Conservation (phyloP, 2,329 filamentous ascomycete genomes). For the Nemania abortiva region DNA sequence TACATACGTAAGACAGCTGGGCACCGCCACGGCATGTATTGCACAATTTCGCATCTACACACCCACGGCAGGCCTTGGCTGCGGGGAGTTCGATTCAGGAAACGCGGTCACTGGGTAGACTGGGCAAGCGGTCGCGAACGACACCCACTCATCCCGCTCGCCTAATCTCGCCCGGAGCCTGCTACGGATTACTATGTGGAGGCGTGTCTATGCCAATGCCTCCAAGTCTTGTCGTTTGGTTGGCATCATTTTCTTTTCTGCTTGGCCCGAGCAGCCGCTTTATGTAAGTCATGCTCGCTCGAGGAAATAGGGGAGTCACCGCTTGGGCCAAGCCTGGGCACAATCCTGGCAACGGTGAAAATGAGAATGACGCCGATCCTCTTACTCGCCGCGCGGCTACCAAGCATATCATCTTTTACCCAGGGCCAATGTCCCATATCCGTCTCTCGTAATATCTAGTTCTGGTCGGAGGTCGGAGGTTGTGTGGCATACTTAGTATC, state of each 20-base stretch:
- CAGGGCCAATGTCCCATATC: too few species aligned
- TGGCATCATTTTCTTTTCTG: not conserved
- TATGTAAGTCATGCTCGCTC: not conserved
- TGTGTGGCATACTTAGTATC: not conserved
- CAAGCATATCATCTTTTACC: not conserved
- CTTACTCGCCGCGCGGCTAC: not conserved
- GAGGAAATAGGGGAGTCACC: constrained; percentile 17
- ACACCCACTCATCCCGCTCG: not conserved
- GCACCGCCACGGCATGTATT: not conserved
- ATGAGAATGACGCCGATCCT: constrained; percentile 7
- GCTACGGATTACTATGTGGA: not conserved
- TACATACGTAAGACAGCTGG: constrained; percentile 5
- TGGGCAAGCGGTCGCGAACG: not conserved
- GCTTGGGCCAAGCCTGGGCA: not conserved
- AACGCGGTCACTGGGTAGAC: not conserved
- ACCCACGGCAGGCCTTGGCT: not conserved
- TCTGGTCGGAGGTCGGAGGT: not conserved
- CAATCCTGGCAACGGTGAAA: not conserved
- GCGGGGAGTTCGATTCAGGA: not conserved
- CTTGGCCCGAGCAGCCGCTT: not conserved
- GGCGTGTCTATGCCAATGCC: not conserved
- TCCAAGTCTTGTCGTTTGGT: not conserved
- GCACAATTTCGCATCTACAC: not conserved
- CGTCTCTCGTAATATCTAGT: not conserved
- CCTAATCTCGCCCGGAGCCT: constrained; percentile 13